Evolutionary conservation across 2,329 filamentous ascomycete species (phyloP).

Genomic region (Pseudogymnoascus verrucosus): DNA sequence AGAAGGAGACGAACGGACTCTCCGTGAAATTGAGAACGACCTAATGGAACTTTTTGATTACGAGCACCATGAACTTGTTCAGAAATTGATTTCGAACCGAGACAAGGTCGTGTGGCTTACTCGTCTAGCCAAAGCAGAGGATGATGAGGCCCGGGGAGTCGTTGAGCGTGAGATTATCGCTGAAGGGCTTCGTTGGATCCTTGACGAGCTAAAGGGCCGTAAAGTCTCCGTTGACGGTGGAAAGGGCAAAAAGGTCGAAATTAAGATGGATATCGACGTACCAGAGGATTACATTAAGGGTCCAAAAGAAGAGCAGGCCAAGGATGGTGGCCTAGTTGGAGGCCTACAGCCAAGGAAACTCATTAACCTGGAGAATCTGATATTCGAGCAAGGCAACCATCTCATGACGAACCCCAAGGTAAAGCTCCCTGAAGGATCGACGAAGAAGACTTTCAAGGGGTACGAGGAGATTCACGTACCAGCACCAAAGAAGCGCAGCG

Average conservation of each 20-base stretch:
- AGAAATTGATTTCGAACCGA: constrained; percentile 82
- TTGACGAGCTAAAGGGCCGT: constrained; percentile 81
- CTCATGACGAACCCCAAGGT: constrained; percentile 99
- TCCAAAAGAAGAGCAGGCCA: constrained; percentile 42
- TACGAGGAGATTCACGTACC: constrained; percentile 99
- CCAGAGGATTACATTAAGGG: constrained; percentile 50
- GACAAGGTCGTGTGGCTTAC: constrained; percentile 97
- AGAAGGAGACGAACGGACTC: constrained; percentile 71
- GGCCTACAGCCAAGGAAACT: constrained; percentile 78
- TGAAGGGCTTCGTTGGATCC: constrained; percentile 75
- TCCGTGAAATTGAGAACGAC: constrained; percentile 95
- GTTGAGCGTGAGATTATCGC: constrained; percentile 89
- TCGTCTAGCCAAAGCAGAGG: constrained; percentile 72
- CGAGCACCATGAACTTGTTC: constrained; percentile 87
- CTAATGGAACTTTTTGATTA: constrained; percentile 98
- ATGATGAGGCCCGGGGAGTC: constrained; percentile 64
- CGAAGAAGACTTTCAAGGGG: constrained; percentile 91
- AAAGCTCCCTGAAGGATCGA: constrained; percentile 85
- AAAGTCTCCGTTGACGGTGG: constrained; percentile 45
- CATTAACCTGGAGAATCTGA: constrained; percentile 90
- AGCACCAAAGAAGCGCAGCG: constrained; percentile 77
- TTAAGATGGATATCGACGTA: constrained; percentile 91
- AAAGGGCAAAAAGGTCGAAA: constrained; percentile 64
- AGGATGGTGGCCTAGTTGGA: constrained; percentile 64
- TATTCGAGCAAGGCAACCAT: constrained; percentile 97